A percentile compares a stretch with the other conserved stretches of the same genome.
Conservation (phyloP, 352 stramenopile species). For the Phytopythium mirpurense region DNA sequence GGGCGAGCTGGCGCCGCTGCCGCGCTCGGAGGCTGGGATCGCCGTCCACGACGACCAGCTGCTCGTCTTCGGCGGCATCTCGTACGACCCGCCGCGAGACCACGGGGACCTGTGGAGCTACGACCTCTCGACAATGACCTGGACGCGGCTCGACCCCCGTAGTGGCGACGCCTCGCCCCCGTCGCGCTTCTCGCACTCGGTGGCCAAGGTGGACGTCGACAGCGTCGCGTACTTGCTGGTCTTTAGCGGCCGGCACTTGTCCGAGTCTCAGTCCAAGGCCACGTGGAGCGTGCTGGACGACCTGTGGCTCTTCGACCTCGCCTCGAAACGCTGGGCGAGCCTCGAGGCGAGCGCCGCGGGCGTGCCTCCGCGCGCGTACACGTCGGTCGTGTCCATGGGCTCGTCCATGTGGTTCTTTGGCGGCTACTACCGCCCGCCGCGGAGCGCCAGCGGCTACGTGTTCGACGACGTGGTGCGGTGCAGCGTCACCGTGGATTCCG, state of each 20-base stretch:
- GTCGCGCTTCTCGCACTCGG: slow-evolving; percentile 58
- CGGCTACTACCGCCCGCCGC: slow-evolving; percentile 54
- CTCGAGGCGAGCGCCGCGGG: slow-evolving; percentile 11
- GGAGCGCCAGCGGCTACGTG: slow-evolving; percentile 57
- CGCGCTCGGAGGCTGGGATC: slow-evolving; percentile 43
- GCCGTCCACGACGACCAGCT: slow-evolving; percentile 46
- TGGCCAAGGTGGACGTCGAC: slow-evolving; percentile 27
- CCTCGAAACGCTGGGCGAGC: slow-evolving; percentile 28
- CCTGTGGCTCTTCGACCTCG: slow-evolving; percentile 57
- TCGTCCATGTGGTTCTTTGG: slow-evolving; percentile 69
- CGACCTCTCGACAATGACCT: slow-evolving; percentile 32
- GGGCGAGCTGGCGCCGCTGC: slow-evolving; percentile 13
- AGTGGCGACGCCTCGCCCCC: slow-evolving; percentile 17
- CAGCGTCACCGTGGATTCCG: slow-evolving; percentile 22
- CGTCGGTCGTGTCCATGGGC: slow-evolving; percentile 43
- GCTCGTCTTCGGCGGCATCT: slow-evolving; percentile 66
- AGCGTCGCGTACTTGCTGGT: slow-evolving; percentile 38
- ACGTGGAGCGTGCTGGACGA: slow-evolving; percentile 52
- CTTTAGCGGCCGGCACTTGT: slow-evolving; percentile 52
- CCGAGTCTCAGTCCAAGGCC: slow-evolving; percentile 13
- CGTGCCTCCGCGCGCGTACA: slow-evolving; percentile 48
- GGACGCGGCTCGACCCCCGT: slow-evolving; percentile 26
- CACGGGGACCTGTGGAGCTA: slow-evolving; percentile 68
- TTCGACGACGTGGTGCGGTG: slow-evolving; percentile 57
- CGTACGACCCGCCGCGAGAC: slow-evolving; percentile 48